These are phyloP conservation scores for Cucumis sativus DNA, from an alignment of 306 rosid species.

Conservation along the genomic window DNA sequence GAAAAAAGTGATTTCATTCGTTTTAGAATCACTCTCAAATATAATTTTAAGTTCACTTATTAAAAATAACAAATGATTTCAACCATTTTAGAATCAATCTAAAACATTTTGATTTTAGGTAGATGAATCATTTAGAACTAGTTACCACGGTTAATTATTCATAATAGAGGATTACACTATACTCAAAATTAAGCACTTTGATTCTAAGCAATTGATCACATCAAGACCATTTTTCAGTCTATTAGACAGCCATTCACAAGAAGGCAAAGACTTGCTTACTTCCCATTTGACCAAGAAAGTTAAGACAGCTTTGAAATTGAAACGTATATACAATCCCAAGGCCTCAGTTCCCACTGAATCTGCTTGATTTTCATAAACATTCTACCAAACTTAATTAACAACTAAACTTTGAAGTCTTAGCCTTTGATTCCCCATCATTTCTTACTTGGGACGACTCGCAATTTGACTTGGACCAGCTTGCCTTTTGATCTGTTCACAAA, in stretches of 20 bases:
- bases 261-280: neutral
- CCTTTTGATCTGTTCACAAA: slow-evolving; percentile 37
- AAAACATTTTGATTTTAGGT: no score
- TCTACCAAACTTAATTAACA: neutral
- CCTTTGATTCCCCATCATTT: neutral
- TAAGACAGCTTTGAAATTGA: neutral
- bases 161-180: neutral
- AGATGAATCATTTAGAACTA: no score
- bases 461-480: slow-evolving; percentile 40
- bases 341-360: neutral
- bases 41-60: no score
- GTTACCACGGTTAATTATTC: neutral
- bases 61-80: no score
- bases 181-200: neutral
- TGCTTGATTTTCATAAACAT: neutral
- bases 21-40: no score
- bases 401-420: neutral
- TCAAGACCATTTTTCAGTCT: neutral
- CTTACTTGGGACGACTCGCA: slow-evolving; percentile 44
- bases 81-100: no score
- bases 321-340: neutral
- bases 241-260: neutral
- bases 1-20: no score
- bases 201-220: neutral
- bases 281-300: neutral